Evolutionary conservation across 495 filamentous ascomycete species (phyloP).

Genomic region (Daldinia vernicosa): DNA sequence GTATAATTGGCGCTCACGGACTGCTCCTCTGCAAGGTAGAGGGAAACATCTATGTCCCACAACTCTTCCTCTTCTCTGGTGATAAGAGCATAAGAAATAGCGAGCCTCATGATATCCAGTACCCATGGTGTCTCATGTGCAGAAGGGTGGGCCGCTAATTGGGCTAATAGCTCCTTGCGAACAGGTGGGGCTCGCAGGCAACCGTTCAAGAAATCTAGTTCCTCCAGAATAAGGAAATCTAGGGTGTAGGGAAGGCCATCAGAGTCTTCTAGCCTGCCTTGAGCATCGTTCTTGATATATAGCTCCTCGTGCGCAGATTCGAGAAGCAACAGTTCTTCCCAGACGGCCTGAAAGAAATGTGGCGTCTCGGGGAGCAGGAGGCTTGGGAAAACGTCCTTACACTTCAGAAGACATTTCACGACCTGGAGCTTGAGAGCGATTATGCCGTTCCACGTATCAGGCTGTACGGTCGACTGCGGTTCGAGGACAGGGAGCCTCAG

Average conservation of each 20-base stretch:
- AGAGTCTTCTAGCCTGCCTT: constrained; percentile 87
- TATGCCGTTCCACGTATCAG: constrained; percentile 73
- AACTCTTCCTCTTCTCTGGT: constrained; percentile 90
- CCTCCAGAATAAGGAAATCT: constrained; percentile 92
- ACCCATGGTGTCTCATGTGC: constrained; percentile 75
- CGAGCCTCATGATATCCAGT: constrained; percentile 80
- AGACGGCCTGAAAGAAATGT: constrained; percentile 81
- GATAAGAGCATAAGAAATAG: constrained; percentile 89
- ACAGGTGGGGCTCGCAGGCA: constrained; percentile 85
- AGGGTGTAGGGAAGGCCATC: constrained; percentile 93
- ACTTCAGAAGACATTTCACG: constrained; percentile 91
- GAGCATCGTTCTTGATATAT: constrained; percentile 84
- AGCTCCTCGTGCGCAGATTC: constrained; percentile 76
- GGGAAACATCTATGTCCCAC: constrained; percentile 95
- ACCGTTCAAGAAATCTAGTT: constrained; percentile 90
- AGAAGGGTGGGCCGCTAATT: constrained; percentile 66
- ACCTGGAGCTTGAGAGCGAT: constrained; percentile 88
- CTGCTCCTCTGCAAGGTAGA: constrained; percentile 94
- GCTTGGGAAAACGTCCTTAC: constrained; percentile 81
- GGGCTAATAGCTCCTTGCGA: constrained; percentile 80
- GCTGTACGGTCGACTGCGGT: constrained; percentile 48
- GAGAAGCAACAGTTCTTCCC: constrained; percentile 81
- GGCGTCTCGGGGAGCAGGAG: constrained; percentile 82
- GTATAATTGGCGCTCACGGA: constrained; percentile 97
- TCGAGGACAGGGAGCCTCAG: constrained; percentile 67